phyloP scores from a whole-genome alignment of 768 basidiomycete species.

The Cystobasidium ongulense region DNA sequence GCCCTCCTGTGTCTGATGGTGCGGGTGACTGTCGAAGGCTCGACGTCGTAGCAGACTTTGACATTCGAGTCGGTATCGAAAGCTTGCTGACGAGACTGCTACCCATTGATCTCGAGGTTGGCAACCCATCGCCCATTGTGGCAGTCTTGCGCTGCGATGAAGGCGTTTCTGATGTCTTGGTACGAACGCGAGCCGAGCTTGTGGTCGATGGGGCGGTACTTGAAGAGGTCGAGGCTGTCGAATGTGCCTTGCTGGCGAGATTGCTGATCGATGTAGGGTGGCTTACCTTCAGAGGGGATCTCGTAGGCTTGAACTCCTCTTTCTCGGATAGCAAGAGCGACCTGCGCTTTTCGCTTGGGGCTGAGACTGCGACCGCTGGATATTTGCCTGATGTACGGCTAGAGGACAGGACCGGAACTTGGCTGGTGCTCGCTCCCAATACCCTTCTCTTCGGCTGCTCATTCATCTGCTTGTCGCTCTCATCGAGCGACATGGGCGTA shows the following conservation, averaged over 20 bases:
- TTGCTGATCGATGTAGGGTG: not conserved
- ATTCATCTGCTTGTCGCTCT: not conserved
- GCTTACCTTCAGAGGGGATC: not conserved
- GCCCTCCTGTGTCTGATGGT: conserved; percentile 49
- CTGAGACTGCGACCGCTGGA: not conserved
- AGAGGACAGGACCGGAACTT: not conserved
- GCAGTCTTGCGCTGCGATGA: conserved; percentile 31
- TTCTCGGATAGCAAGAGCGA: not conserved
- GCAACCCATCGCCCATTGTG: conserved; percentile 13
- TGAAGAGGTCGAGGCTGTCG: not conserved
- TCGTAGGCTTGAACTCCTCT: not conserved
- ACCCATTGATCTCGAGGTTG: conserved; percentile 31
- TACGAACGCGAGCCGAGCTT: conserved; percentile 60
- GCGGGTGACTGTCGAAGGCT: conserved; percentile 54
- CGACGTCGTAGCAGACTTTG: conserved; percentile 35
- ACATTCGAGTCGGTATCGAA: conserved; percentile 52
- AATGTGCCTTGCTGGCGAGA: not conserved
- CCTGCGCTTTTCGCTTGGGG: conserved; percentile 7
- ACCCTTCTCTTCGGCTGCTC: not conserved
- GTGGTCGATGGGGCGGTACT: conserved; percentile 40
- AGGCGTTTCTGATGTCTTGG: conserved; percentile 46
- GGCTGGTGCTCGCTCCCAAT: conserved; percentile 32
- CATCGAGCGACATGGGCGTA: conserved; percentile 54
- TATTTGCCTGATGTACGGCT: not conserved
- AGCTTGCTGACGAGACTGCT: conserved; percentile 51